phyloP scores from a whole-genome alignment of 1,284 basidiomycete species.

The Mrakiaceae sp. region DNA sequence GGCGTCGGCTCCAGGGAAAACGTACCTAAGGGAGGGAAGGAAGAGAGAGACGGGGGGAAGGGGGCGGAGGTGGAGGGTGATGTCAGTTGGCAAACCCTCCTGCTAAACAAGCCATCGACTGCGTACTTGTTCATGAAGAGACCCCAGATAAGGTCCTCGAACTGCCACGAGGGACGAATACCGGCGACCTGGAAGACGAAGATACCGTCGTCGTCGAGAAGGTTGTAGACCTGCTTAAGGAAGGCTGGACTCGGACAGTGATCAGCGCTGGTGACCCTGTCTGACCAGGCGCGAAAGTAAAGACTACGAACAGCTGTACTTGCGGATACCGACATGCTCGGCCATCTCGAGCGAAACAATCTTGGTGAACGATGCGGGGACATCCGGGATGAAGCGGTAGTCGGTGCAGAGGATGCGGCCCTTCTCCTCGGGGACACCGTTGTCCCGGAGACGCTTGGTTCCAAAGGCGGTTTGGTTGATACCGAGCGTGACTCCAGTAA shows the following conservation, averaged over 20 bases:
- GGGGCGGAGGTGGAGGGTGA: too few species aligned
- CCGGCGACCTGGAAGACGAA: slow-evolving; percentile 96
- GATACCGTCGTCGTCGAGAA: slow-evolving; percentile 87
- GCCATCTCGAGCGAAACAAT: slow-evolving; percentile 98
- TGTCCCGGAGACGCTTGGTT: slow-evolving; percentile 71
- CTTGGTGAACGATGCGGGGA: slow-evolving; percentile 74
- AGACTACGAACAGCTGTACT: slow-evolving; percentile 45
- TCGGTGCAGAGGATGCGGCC: slow-evolving; percentile 91
- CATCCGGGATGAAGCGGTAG: slow-evolving; percentile 81
- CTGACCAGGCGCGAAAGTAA: too few species aligned
- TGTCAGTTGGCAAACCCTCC: background rate
- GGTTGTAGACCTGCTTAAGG: slow-evolving; percentile 81
- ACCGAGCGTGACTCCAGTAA: slow-evolving; percentile 81
- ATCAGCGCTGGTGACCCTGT: too few species aligned
- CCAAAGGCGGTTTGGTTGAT: slow-evolving; percentile 88
- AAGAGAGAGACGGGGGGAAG: background rate
- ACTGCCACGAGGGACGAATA: slow-evolving; percentile 88
- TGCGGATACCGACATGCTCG: slow-evolving; percentile 93
- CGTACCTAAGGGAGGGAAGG: slow-evolving; percentile 49
- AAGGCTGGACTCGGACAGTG: slow-evolving; percentile 43
- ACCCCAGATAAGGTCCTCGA: slow-evolving; percentile 92
- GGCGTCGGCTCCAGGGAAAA: slow-evolving; percentile 97
- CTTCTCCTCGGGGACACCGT: slow-evolving; percentile 61
- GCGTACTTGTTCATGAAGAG: slow-evolving; percentile 44
- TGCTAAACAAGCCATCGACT: slow-evolving; percentile 38